Percentiles rank a stretch among this genome's conserved stretches.
Conservation (phyloP, 2,329 filamentous ascomycete species). For the Huntiella decipiens region DNA sequence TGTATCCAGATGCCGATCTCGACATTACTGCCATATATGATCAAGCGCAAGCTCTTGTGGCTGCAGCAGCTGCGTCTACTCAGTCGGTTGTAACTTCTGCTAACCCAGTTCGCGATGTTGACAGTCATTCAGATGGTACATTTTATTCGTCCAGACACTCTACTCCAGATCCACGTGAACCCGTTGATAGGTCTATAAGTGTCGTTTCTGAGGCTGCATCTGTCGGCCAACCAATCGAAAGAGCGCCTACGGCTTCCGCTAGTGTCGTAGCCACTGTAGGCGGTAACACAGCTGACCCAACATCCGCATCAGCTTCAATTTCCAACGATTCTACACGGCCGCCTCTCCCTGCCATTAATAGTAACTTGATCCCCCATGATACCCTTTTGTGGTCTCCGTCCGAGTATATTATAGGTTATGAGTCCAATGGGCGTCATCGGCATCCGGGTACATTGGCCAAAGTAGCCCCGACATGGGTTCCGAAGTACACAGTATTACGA, state of each 20-base stretch:
- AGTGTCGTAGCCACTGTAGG: not conserved
- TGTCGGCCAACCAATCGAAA: conserved; percentile 6
- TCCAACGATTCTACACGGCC: conserved; percentile 4
- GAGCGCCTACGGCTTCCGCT: not conserved
- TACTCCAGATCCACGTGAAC: conserved; percentile 37
- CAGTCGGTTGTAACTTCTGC: conserved; percentile 29
- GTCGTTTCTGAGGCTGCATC: conserved; percentile 9
- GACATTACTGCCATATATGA: conserved; percentile 55
- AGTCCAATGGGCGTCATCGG: not conserved
- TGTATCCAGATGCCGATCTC: conserved; percentile 24
- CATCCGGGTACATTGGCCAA: too few relatives aligned
- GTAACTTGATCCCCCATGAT: conserved; percentile 10
- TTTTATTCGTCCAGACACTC: conserved; percentile 92
- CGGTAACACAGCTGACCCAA: not conserved
- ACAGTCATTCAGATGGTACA: conserved; percentile 43
- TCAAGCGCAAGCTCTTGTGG: conserved; percentile 52
- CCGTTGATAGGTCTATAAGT: conserved; percentile 9
- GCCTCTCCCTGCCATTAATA: conserved; percentile 6
- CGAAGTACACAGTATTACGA: too few relatives aligned
- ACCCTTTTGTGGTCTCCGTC: conserved; percentile 2
- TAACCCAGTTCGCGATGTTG: conserved; percentile 16
- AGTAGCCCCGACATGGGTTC: too few relatives aligned
- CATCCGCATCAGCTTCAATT: conserved; percentile 3
- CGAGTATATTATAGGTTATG: conserved; percentile 3
- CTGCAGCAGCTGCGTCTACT: conserved; percentile 16